These are phyloP conservation scores for Leishmania tarentolae DNA, from an alignment of 208 protist species.

Conservation along the genomic window DNA sequence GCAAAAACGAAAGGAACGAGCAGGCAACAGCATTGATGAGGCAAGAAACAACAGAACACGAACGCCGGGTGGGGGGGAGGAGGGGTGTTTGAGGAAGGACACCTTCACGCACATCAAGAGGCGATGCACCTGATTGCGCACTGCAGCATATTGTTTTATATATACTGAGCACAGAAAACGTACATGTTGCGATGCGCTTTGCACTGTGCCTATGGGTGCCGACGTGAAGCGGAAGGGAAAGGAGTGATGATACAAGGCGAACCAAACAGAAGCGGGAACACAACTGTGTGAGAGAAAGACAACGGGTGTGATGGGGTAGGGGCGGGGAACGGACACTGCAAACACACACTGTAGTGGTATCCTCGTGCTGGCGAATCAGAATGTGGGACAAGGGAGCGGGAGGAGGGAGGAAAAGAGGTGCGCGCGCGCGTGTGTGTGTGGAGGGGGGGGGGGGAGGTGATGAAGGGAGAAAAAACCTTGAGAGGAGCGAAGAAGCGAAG, in stretches of 20 bases:
- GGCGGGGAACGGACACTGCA: not conserved
- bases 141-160: not conserved
- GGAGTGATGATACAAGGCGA: not conserved
- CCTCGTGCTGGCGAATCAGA: not conserved
- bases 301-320: not conserved
- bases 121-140: not conserved
- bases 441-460: too few relatives aligned
- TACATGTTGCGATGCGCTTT: not conserved
- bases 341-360: not conserved
- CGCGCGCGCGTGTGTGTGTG: too few relatives aligned
- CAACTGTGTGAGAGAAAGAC: not conserved
- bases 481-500: not conserved
- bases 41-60: not conserved
- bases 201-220: not conserved
- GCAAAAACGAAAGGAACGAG: not conserved
- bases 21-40: not conserved
- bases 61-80: too few relatives aligned
- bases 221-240: not conserved
- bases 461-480: not conserved
- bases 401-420: too few relatives aligned
- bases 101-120: not conserved
- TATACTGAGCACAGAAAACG: not conserved
- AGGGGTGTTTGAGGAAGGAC: too few relatives aligned
- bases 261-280: too few relatives aligned
- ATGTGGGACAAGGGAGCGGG: not conserved